Percentiles rank a stretch among this genome's conserved stretches.
phyloP scores from a whole-genome alignment of 2,329 filamentous ascomycete species.

The Talaromyces atroroseus region DNA sequence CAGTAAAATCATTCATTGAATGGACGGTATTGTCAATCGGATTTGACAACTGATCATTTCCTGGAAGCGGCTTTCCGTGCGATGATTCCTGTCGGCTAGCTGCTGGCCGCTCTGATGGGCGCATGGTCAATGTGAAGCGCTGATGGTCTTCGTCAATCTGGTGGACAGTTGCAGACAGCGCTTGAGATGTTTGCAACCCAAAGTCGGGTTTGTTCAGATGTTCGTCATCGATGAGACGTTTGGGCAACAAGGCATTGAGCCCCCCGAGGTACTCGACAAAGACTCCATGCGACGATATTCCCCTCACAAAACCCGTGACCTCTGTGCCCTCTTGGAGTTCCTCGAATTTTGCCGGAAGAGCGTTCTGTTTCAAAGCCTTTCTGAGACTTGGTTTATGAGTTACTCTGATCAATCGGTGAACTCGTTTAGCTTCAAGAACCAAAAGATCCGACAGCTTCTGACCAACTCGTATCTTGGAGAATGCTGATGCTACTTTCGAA shows the following conservation, averaged over 20 bases:
- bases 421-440: slow-evolving; percentile 77
- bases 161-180: slow-evolving; percentile 65
- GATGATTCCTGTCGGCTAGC: slow-evolving; percentile 32
- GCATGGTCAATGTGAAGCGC: slow-evolving; percentile 63
- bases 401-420: slow-evolving; percentile 67
- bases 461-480: slow-evolving; percentile 78
- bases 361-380: slow-evolving; percentile 65
- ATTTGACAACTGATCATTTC: slow-evolving; percentile 38
- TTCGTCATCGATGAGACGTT: slow-evolving; percentile 68
- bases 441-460: slow-evolving; percentile 77
- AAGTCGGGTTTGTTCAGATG: slow-evolving; percentile 65
- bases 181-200: slow-evolving; percentile 71
- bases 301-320: slow-evolving; percentile 75
- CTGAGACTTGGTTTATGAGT: slow-evolving; percentile 80
- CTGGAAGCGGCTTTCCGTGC: slow-evolving; percentile 19
- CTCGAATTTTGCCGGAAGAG: slow-evolving; percentile 65
- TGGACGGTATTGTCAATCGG: slow-evolving; percentile 61
- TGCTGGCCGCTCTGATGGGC: slow-evolving; percentile 46
- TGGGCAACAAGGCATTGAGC: slow-evolving; percentile 73
- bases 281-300: slow-evolving; percentile 72
- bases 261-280: slow-evolving; percentile 84
- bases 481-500: slow-evolving; percentile 68
- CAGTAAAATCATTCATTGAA: slow-evolving; percentile 64
- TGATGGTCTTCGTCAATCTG: slow-evolving; percentile 65
- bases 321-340: slow-evolving; percentile 64